phyloP scores from a whole-genome alignment of 352 stramenopile species.

The Globisporangium splendens region DNA sequence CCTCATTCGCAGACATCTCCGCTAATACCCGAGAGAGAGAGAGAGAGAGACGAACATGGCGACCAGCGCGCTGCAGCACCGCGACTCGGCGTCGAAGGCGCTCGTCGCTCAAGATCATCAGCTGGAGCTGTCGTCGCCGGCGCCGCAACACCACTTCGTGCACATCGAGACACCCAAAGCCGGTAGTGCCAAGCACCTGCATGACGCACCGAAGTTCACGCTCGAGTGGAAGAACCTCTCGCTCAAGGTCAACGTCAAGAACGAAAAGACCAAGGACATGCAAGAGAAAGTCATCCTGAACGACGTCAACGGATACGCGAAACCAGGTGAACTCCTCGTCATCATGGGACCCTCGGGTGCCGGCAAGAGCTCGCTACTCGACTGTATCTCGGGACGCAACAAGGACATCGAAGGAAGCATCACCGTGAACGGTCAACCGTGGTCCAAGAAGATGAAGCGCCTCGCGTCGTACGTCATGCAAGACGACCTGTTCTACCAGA shows the following conservation, averaged over 20 bases:
- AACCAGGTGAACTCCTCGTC: slow-evolving; percentile 50
- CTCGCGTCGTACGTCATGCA: slow-evolving; percentile 79
- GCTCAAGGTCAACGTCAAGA: slow-evolving; percentile 30
- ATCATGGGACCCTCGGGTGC: slow-evolving; percentile 70
- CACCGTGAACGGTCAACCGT: slow-evolving; percentile 58
- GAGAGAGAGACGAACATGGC: too few relatives aligned
- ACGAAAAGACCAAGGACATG: slow-evolving; percentile 33
- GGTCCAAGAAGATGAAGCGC: slow-evolving; percentile 26
- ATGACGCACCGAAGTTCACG: slow-evolving; percentile 19
- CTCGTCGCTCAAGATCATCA: too few relatives aligned
- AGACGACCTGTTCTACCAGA: slow-evolving; percentile 86
- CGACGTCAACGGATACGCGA: slow-evolving; percentile 37
- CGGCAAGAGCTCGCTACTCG: slow-evolving; percentile 92
- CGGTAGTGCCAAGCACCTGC: too few relatives aligned
- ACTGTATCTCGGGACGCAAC: slow-evolving; percentile 92
- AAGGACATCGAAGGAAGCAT: slow-evolving; percentile 52
- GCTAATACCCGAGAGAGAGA: too few relatives aligned
- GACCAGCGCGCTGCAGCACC: too few relatives aligned
- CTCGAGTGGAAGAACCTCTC: slow-evolving; percentile 42
- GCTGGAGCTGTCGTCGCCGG: too few relatives aligned
- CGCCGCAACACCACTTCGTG: too few relatives aligned
- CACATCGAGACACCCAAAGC: too few relatives aligned
- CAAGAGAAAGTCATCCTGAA: slow-evolving; percentile 57
- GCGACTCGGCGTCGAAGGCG: too few relatives aligned
- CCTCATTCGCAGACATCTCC: too few relatives aligned